These are phyloP conservation scores for Oidiodendron maius DNA, from an alignment of 495 filamentous ascomycete genomes.

Conservation along the genomic window DNA sequence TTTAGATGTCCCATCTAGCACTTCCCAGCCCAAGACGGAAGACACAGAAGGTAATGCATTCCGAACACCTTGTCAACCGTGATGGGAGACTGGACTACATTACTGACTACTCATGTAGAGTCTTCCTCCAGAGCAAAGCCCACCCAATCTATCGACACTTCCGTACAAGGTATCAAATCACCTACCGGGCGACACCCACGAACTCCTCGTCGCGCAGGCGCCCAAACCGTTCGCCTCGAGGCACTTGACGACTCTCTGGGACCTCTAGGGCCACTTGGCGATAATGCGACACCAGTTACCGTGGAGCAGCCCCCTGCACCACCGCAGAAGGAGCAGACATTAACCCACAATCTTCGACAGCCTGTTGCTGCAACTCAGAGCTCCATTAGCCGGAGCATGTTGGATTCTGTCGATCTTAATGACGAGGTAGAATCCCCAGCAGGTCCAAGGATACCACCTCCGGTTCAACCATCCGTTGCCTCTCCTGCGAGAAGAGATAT, in stretches of 20 bases:
- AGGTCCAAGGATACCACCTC: conserved; percentile 62
- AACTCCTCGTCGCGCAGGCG: conserved; percentile 67
- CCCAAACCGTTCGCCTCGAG: conserved; percentile 78
- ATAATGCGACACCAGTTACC: conserved; percentile 38
- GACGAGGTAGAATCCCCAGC: conserved; percentile 51
- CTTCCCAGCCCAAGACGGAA: conserved; percentile 9
- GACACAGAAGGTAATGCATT: conserved; percentile 12
- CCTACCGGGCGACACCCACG: conserved; percentile 19
- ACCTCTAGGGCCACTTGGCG: conserved; percentile 80
- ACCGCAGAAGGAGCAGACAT: conserved; percentile 73
- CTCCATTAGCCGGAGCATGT: conserved; percentile 40
- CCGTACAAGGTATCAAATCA: conserved; percentile 19
- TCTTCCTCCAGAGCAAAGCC: conserved; percentile 14
- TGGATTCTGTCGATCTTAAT: conserved; percentile 57
- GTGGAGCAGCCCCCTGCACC: conserved; percentile 75
- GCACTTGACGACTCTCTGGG: conserved; percentile 86
- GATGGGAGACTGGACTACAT: not conserved
- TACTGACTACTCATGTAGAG: conserved; percentile 11
- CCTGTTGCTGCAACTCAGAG: conserved; percentile 39
- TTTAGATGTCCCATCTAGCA: conserved; percentile 22
- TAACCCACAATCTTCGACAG: conserved; percentile 51
- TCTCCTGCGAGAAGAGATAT: conserved; percentile 51
- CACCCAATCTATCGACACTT: conserved; percentile 1
- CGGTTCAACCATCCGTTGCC: conserved; percentile 61
- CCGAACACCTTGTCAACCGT: conserved; percentile 1